Conservation (phyloP, 1,284 basidiomycete species). For the Trametes hirsuta region DNA sequence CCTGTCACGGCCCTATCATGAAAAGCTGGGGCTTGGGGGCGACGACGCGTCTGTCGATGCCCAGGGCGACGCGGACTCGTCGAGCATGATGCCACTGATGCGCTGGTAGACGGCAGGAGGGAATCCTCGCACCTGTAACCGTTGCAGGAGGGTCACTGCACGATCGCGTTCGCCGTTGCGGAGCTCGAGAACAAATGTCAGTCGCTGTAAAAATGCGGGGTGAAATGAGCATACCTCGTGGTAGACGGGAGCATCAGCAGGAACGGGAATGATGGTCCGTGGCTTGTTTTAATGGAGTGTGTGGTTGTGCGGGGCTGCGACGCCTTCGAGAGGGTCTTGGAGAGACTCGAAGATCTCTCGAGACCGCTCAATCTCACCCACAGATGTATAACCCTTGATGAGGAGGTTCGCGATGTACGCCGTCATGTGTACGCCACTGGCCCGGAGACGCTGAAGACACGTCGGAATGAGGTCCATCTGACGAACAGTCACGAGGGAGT, state of each 20-base stretch:
- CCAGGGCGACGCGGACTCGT: constrained; percentile 40
- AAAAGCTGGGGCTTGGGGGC: constrained; percentile 14
- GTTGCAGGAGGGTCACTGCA: constrained; percentile 73
- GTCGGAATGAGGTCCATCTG: constrained; percentile 79
- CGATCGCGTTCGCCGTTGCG: constrained; percentile 73
- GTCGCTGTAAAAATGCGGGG: not conserved
- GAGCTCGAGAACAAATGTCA: constrained; percentile 57
- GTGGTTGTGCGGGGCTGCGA: constrained; percentile 91
- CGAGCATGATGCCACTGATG: constrained; percentile 46
- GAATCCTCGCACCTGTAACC: constrained; percentile 79
- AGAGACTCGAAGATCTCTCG: constrained; percentile 86
- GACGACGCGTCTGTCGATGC: constrained; percentile 17
- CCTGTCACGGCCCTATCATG: constrained; percentile 5
- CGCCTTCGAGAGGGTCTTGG: constrained; percentile 82
- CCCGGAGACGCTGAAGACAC: constrained; percentile 69
- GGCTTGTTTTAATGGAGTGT: constrained; percentile 57
- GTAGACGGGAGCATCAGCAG: constrained; percentile 67
- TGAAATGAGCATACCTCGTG: constrained; percentile 72
- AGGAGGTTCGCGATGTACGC: constrained; percentile 95
- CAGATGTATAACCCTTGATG: constrained; percentile 86
- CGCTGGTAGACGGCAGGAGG: constrained; percentile 52
- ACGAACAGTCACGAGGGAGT: constrained; percentile 82
- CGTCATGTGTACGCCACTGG: constrained; percentile 81
- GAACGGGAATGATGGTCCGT: constrained; percentile 17
- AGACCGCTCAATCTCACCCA: constrained; percentile 72